phyloP scores from a whole-genome alignment of 2,329 filamentous ascomycete species.

The Alternaria tenuissima region DNA sequence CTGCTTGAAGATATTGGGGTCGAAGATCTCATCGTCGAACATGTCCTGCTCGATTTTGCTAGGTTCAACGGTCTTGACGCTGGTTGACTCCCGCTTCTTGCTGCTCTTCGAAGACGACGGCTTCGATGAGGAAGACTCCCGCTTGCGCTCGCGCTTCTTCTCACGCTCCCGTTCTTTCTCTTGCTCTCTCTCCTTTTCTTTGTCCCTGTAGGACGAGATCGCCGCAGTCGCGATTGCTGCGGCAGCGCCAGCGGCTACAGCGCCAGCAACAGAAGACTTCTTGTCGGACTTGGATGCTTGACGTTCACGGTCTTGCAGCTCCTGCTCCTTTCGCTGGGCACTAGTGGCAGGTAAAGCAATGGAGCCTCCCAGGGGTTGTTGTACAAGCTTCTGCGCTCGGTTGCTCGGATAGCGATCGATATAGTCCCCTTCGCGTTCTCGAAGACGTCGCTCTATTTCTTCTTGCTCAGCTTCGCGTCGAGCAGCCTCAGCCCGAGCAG shows the following conservation, averaged over 20 bases:
- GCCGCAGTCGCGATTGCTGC: conserved; percentile 43
- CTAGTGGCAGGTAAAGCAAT: conserved; percentile 42
- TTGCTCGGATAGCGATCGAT: conserved; percentile 35
- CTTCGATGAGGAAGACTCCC: conserved; percentile 18
- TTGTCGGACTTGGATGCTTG: conserved; percentile 47
- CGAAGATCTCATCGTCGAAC: conserved; percentile 57
- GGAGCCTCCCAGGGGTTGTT: conserved; percentile 41
- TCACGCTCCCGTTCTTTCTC: conserved; percentile 22
- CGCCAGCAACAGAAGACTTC: conserved; percentile 50
- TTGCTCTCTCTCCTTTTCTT: conserved; percentile 21
- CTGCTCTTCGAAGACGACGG: conserved; percentile 17
- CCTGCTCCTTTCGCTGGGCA: conserved; percentile 45
- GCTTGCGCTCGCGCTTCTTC: conserved; percentile 18
- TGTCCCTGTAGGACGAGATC: conserved; percentile 40
- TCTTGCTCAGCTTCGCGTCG: conserved; percentile 42
- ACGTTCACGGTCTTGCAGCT: conserved; percentile 46
- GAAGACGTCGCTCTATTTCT: conserved; percentile 35
- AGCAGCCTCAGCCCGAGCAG: conserved; percentile 33
- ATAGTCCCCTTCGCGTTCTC: conserved; percentile 38
- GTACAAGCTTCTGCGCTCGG: conserved; percentile 34
- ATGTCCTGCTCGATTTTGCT: conserved; percentile 46
- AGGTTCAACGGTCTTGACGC: conserved; percentile 48
- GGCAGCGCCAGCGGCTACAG: conserved; percentile 44
- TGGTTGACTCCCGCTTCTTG: conserved; percentile 39
- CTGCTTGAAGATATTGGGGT: conserved; percentile 57